These are phyloP conservation scores for Plantago ovata DNA, from an alignment of 257 asterid species.

Conservation along the genomic window DNA sequence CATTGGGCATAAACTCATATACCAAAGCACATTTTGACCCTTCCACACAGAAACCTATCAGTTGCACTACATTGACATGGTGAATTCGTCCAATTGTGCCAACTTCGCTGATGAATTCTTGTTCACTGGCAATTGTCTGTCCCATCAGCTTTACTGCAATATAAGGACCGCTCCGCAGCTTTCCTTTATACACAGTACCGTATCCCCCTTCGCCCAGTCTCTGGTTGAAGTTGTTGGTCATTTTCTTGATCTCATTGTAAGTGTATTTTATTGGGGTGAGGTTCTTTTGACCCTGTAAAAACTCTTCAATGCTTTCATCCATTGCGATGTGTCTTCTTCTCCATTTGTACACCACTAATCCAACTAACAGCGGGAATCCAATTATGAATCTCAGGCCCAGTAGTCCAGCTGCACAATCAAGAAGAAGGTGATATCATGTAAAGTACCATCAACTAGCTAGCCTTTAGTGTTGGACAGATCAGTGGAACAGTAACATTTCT, in stretches of 20 bases:
- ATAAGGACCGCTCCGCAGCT: slow-evolving; percentile 38
- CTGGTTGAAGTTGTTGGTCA: slow-evolving; percentile 42
- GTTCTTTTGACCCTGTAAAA: slow-evolving; percentile 37
- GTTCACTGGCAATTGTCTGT: slow-evolving; percentile 31
- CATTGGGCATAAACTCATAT: slow-evolving; percentile 47
- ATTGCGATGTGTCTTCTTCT: slow-evolving; percentile 35
- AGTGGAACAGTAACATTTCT: neutral
- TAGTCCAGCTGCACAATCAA: slow-evolving; percentile 28
- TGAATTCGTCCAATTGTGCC: slow-evolving; percentile 52
- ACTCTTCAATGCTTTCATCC: slow-evolving; percentile 39
- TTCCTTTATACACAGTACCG: slow-evolving; percentile 49
- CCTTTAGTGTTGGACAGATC: neutral
- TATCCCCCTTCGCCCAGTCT: slow-evolving; percentile 46
- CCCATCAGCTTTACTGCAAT: slow-evolving; percentile 49
- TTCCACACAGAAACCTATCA: slow-evolving; percentile 45
- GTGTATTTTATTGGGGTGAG: slow-evolving; percentile 45
- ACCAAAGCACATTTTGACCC: slow-evolving; percentile 42
- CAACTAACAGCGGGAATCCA: slow-evolving; percentile 38
- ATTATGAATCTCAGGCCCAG: slow-evolving; percentile 26
- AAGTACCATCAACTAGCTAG: neutral
- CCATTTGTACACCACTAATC: slow-evolving; percentile 33
- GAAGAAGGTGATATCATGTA: neutral
- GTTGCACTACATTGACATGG: slow-evolving; percentile 44
- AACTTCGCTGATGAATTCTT: slow-evolving; percentile 52
- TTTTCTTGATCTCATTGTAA: slow-evolving; percentile 42